Base-by-base conservation (phyloP, 805 yeast species). In the Nakazawaea wyomingensis region DNA sequence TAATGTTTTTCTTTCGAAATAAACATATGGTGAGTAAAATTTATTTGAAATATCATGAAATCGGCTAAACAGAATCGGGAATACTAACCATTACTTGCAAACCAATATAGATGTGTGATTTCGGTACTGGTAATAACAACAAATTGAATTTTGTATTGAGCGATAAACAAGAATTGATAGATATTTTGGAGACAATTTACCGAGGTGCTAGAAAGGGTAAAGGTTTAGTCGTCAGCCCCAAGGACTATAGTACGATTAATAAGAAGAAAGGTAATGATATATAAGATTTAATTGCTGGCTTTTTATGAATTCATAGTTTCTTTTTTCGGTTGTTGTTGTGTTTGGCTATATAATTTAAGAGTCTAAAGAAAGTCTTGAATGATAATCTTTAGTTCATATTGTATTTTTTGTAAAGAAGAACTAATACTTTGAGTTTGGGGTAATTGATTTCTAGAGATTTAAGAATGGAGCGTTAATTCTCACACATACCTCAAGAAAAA, bases 41-140 rank as follows among this genome's bases (percentile, higher is more conserved):
- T n/a, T n/a, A n/a, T n/a, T n/a, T n/a, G n/a, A n/a, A n/a, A n/a
- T n/a, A n/a, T n/a, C n/a, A n/a, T n/a, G n/a, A n/a, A n/a, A n/a
- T n/a, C n/a, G n/a, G n/a, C n/a, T n/a, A n/a, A n/a, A n/a, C n/a
- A n/a, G n/a, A n/a, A n/a, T n/a, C n/a, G n/a, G n/a, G 10, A 5
- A 24, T 16, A 19, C 14, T 29, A 16, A 37, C 37, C 32, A 37
- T 24, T 31, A 22, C 18, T 14, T 18, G 13, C 11, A n/a, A n/a
- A n/a, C n/a, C n/a, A n/a, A 18, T 38, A 4, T 22, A 41, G 48
- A 80, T 93, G 95, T 87, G 96, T 63, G 99, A 93, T 68, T 89
- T 90, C 61, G 99, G 99, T 2, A 93, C 98, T 0, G 99, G 99
- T 26, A 89, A 93, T 59, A 93, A 93, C 63, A 93, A 93, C 69